These are phyloP conservation scores for Babesia gibsoni DNA, from an alignment of 169 alveolate genomes.

Conservation along the genomic window DNA sequence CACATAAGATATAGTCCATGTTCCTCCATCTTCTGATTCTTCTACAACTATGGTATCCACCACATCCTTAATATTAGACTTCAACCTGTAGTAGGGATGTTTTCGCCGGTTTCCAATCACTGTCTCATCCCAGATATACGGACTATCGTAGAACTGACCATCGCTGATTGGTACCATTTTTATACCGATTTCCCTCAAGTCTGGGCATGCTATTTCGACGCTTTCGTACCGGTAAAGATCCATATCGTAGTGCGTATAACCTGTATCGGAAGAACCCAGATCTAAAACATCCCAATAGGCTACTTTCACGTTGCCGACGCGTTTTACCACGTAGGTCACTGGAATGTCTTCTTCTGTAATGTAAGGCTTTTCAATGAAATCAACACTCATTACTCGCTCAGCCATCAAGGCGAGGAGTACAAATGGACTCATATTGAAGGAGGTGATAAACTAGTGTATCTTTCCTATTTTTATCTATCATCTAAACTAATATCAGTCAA, in stretches of 20 bases:
- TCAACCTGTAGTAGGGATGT: neutral
- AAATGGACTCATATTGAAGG: no score
- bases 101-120: neutral
- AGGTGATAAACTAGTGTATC: no score
- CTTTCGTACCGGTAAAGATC: slow-evolving; percentile 7
- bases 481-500: no score
- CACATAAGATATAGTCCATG: neutral
- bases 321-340: no score
- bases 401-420: no score
- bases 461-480: no score
- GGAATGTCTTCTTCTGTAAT: no score
- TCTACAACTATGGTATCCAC: neutral
- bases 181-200: neutral
- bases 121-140: neutral
- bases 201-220: neutral
- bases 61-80: neutral
- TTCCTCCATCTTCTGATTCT: neutral
- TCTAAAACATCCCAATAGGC: no score
- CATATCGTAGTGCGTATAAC: neutral
- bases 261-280: no score
- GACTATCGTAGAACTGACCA: neutral
- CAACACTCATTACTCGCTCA: no score
- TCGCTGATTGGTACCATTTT: neutral
- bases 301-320: no score
- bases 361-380: no score